Percentiles rank a stretch among this genome's conserved stretches.
phyloP scores from a whole-genome alignment of 1,284 basidiomycete species.

The Uromyces viciae-fabae region DNA sequence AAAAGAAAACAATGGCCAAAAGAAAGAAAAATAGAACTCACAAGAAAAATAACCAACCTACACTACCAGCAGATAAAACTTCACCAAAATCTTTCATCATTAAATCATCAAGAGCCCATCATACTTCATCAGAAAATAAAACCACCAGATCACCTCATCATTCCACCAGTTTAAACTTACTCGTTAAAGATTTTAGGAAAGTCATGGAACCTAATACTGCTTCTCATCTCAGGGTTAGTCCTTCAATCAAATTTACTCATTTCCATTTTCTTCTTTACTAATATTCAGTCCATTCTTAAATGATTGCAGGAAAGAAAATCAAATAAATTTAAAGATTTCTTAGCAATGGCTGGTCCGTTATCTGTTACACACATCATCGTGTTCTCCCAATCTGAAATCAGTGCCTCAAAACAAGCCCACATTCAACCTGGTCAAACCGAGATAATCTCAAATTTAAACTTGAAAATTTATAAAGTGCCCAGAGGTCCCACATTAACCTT shows the following conservation, averaged over 20 bases:
- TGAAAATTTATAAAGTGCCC: conserved; percentile 84
- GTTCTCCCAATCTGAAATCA: conserved; percentile 59
- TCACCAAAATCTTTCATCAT: conserved; percentile 70
- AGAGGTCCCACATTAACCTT: conserved; percentile 92
- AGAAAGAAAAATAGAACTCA: conserved; percentile 44
- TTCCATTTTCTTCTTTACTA: conserved; percentile 29
- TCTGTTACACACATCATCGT: conserved; percentile 90
- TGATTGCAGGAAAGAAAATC: conserved; percentile 74
- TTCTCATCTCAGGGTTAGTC: conserved; percentile 71
- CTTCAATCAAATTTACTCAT: not conserved
- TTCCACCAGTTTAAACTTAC: conserved; percentile 49
- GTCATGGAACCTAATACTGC: conserved; percentile 99
- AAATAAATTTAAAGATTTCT: conserved; percentile 91
- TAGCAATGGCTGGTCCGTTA: conserved; percentile 85
- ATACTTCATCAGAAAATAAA: not conserved
- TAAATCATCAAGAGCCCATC: conserved; percentile 58
- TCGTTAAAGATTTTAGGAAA: conserved; percentile 86
- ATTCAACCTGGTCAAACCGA: conserved; percentile 66
- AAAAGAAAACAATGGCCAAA: conserved; percentile 30
- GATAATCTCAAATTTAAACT: conserved; percentile 69
- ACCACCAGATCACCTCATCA: conserved; percentile 24
- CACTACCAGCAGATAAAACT: not conserved
- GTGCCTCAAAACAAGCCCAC: conserved; percentile 47
- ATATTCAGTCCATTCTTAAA: not conserved
- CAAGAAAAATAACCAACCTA: conserved; percentile 25